Base-by-base conservation (phyloP, 2,329 filamentous ascomycete species). In the Paracorniculantispora psalliotae region DNA sequence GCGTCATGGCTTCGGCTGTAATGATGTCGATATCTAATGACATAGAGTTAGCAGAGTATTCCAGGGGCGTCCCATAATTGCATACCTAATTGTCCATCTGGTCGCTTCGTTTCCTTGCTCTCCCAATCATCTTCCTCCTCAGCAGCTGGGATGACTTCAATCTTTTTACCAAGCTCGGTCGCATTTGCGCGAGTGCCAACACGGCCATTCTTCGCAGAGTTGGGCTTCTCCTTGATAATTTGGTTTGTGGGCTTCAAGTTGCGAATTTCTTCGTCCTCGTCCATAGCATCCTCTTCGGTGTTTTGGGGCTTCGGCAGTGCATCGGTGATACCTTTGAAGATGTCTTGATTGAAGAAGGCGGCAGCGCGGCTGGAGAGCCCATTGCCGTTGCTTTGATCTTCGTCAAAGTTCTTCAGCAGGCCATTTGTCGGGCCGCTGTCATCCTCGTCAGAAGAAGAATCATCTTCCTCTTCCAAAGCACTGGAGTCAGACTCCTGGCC, bases 1-100 rank as follows among this genome's bases (percentile, higher is more conserved):
- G 82, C 0, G 93, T 96, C 94, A 99, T 99, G 63, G 96, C 94
- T 79, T 99, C 94, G 5, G 92, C 94, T n/a, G 94, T 99, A 69
- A 97, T 96, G 68, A 99, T 97, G 72, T 97, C 92, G 74, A 99
- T 96, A 70, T 97, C 92, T 81, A 74, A 33, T 71, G 37, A 57
- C 28, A 25, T 58, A 48, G 15, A 26, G 57, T 68, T 66, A 71
- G 68, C 49, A 59, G 37, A 17, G 39, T 23, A 41, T 23, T 7
- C 15, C 15, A 9, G 2, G 30, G 33, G 9, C 1, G 12, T 39
- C 13, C 5, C n/a, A 12, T 15, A 15, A 17, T 33, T 33, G 21
- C 77, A 71, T 77, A 86, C 84, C 81, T 43, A 81, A 76, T 67
- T 81, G 83, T 59, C 87, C 87, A 66, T 89, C 83, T 58, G 84